phyloP scores from a whole-genome alignment of 1,284 basidiomycete species.

The Rhodotorula sp. region DNA sequence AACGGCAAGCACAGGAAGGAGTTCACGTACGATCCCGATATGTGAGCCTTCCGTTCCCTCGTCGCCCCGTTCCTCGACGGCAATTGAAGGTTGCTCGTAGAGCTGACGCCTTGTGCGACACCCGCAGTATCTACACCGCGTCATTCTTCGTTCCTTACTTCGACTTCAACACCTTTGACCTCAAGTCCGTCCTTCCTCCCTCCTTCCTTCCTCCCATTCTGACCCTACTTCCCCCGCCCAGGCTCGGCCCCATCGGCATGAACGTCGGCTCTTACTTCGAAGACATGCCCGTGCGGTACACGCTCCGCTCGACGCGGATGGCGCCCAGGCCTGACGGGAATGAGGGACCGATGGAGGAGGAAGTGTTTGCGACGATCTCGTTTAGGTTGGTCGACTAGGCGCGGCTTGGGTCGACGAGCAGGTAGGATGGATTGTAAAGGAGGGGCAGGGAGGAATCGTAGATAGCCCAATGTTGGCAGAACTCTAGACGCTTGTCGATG shows the following conservation, averaged over 20 bases:
- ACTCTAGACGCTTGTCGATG: not conserved
- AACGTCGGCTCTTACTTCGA: constrained; percentile 39
- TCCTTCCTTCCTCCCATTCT: constrained; percentile 24
- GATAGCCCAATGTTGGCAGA: not conserved
- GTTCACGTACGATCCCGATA: constrained; percentile 48
- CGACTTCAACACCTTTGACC: constrained; percentile 44
- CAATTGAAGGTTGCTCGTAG: no score
- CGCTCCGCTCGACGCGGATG: constrained; percentile 47
- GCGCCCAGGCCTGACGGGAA: constrained; percentile 30
- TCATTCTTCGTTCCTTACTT: constrained; percentile 42
- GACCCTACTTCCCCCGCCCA: not conserved
- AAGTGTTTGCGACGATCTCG: constrained; percentile 50
- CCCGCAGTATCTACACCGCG: constrained; percentile 28
- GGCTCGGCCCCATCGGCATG: constrained; percentile 6
- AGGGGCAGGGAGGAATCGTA: not conserved
- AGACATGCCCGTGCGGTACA: constrained; percentile 53
- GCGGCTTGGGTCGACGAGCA: no score
- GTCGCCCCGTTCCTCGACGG: not conserved
- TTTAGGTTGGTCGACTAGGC: constrained; percentile 52
- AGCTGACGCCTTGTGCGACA: no score
- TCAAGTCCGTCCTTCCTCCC: constrained; percentile 28
- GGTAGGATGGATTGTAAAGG: not conserved
- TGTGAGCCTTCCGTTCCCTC: constrained; percentile 21
- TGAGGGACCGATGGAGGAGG: constrained; percentile 44
- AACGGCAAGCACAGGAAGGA: constrained; percentile 45